Evolutionary conservation across 495 filamentous ascomycete species (phyloP), one percentile per base, ranked within the genome.

Genomic region (Platismatia glauca): DNA sequence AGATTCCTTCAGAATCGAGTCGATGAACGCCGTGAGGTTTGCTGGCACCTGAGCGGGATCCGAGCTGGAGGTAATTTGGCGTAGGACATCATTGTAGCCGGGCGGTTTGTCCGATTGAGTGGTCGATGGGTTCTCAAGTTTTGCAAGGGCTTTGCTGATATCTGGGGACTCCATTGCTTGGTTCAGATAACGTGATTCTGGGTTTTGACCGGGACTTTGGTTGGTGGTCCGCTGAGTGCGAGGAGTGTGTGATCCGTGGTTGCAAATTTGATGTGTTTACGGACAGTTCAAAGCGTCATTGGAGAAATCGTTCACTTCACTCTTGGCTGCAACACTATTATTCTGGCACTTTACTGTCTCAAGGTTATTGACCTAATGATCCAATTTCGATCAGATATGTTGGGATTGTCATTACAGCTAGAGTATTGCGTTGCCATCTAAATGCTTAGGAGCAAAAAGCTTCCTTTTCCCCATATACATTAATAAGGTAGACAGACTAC

Each of bases 21-120:
- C 81, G 43, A 87, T 77, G 67, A 89, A 86, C 66, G 83, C 84
- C 41, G 78, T 84, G 39, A 96, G 78, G 72, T 92, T 86, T 63
- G 78, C 70, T n/a, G 82, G 70, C 13, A 88, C 72, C 57, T 81
- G 77, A 38, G 77, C 70, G 35, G 81, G 75, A n/a, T 80, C 67
- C 9, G 86, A 81, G 60, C 73, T 71, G 16, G 79, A 71, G 60
- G 85, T 75, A 71, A 92, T 86, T 60, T 81, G 77, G 61, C 74
- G 62, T 71, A 96, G 83, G 29, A 95, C 78, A 39, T 77, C 70
- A 61, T 81, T 84, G 82, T 90, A 93, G 56, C 76, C 79, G 33
- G 83, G 73, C 15, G 82, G 73, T 71, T 84, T 86, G 70, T 80
- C 78, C 35, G 73, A 72, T 41, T 82, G 77, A 43, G 79, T 75